Evolutionary conservation across 1,284 basidiomycete genomes (phyloP), one percentile per base, ranked within the genome.

Genomic region (Ganoderma resinaceum): DNA sequence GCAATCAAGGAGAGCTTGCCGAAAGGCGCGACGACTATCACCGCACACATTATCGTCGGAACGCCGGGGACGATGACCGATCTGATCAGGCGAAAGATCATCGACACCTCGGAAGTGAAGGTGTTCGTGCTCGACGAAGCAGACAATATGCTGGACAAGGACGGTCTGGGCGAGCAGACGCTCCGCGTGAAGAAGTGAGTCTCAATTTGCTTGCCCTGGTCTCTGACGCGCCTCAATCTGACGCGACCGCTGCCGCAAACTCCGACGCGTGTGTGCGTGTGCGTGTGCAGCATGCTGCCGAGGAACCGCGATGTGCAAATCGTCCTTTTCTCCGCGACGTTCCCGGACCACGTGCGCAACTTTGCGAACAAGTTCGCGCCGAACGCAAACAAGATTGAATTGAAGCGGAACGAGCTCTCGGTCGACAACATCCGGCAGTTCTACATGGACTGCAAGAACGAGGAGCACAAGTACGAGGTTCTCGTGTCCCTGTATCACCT

Each of bases 121-220:
- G 95, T 98, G 12, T 96, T 99, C 71, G 97, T 99, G 12, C 86
- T 99, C 26, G 98, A 99, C 78, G 98, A 99, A 82, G 98, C 98
- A 38, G 98, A 99, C 82, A 98, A 98, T 81, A 98, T 99, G 96
- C 86, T 99, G 73, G 96, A 97, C 78, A 91, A 96, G 78, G 95
- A 97, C 79, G 96, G 97, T 29, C 82, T 99, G 63, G 96, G 96
- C n/a, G 98, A 99, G 76, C 97, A 99, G 82, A 97, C 95, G 1
- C 83, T 97, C 69, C 89, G 93, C 62, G 96, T 99, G 68, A 99
- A 98, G 83, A 98, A 96, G 96, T 96, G 72, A 66, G 91, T 82
- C 12, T 52, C 18, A 43, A 9, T 46, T 20, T 52, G 12, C 46
- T 20, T 59, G 11, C 60, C 61, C 42, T 57, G 49, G n/a, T 33